These are phyloP conservation scores for Corylus americana DNA, from an alignment of 306 rosid genomes.

Conservation along the genomic window DNA sequence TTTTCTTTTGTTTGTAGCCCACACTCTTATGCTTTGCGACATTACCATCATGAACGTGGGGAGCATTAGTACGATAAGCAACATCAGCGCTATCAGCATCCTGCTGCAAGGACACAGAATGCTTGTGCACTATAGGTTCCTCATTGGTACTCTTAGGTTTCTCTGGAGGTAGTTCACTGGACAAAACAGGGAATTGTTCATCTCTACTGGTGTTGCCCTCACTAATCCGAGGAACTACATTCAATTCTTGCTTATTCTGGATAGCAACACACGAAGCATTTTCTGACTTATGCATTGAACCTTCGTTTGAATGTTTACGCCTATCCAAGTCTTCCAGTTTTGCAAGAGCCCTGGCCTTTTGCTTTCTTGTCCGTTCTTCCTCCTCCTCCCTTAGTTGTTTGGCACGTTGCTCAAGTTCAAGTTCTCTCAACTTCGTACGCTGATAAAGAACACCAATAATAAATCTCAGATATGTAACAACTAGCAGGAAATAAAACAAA, in stretches of 20 bases:
- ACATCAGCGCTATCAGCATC: slow-evolving; percentile 47
- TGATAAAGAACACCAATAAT: slow-evolving; percentile 35
- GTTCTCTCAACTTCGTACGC: slow-evolving; percentile 71
- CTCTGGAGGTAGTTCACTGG: slow-evolving; percentile 37
- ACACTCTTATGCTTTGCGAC: slow-evolving; percentile 62
- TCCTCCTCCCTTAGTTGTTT: slow-evolving; percentile 88
- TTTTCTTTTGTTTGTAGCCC: slow-evolving; percentile 65
- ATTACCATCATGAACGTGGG: slow-evolving; percentile 47
- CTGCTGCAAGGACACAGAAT: slow-evolving; percentile 45
- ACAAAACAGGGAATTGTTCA: slow-evolving; percentile 39
- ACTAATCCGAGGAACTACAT: slow-evolving; percentile 32
- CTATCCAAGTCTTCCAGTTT: slow-evolving; percentile 78
- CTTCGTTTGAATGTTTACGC: slow-evolving; percentile 51
- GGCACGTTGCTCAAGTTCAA: slow-evolving; percentile 72
- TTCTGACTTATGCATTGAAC: slow-evolving; percentile 44
- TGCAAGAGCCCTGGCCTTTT: slow-evolving; percentile 72
- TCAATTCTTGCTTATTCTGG: slow-evolving; percentile 50
- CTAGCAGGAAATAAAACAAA: slow-evolving; percentile 22
- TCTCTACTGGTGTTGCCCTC: slow-evolving; percentile 33
- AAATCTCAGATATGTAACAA: slow-evolving; percentile 28
- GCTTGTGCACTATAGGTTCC: slow-evolving; percentile 44
- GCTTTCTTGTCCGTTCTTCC: slow-evolving; percentile 78
- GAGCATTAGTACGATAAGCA: slow-evolving; percentile 28
- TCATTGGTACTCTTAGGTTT: slow-evolving; percentile 29
- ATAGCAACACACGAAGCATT: slow-evolving; percentile 39